phyloP scores from a whole-genome alignment of 768 basidiomycete species.

The Rhizopogon salebrosus region DNA sequence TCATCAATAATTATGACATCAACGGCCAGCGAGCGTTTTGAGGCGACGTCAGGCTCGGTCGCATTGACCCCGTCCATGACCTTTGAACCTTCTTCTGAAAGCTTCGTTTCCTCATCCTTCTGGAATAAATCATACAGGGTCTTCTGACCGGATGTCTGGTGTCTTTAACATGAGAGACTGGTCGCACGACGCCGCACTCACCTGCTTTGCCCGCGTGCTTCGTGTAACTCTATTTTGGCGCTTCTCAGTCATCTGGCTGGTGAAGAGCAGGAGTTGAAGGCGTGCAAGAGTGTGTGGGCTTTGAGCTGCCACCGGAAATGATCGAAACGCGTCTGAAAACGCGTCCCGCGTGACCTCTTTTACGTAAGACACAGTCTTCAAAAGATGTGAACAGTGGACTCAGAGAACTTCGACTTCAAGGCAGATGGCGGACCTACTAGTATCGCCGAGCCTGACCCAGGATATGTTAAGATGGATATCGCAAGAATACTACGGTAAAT shows the following conservation, averaged over 20 bases:
- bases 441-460: background rate
- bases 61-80: background rate
- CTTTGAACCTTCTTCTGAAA: constrained; percentile 13
- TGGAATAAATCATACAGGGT: constrained; percentile 20
- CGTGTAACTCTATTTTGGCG: constrained; percentile 16
- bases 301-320: constrained; percentile 1
- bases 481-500: constrained; percentile 31
- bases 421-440: background rate
- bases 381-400: background rate
- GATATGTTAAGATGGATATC: constrained; percentile 31
- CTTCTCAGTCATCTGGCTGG: constrained; percentile 18
- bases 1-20: constrained; percentile 4
- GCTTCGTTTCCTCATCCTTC: constrained; percentile 5
- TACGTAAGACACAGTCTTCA: background rate
- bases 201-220: constrained; percentile 11
- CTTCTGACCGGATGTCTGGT: constrained; percentile 18
- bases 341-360: constrained; percentile 1
- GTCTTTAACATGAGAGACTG: background rate
- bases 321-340: constrained; percentile 23
- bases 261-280: background rate
- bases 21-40: background rate
- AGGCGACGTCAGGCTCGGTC: background rate
- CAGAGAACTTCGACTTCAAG: background rate
- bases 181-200: constrained; percentile 8
- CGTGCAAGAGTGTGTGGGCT: background rate